These are phyloP conservation scores for Tricholoma flavovirens DNA, from an alignment of 768 basidiomycete genomes.

Conservation along the genomic window DNA sequence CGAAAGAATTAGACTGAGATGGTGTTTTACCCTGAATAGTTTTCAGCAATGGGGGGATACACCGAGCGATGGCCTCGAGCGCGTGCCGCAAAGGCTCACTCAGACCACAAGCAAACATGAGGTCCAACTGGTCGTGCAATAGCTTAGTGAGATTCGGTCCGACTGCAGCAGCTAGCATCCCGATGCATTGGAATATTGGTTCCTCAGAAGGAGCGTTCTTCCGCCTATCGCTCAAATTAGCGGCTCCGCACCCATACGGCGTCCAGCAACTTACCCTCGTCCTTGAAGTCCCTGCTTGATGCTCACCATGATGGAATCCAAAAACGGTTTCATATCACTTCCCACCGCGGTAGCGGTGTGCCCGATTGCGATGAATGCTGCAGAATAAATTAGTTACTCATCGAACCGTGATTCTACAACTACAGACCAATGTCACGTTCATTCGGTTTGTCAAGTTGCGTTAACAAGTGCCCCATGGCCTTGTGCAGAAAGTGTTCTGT, in stretches of 20 bases:
- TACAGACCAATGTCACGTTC: slow-evolving; percentile 81
- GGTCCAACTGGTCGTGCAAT: slow-evolving; percentile 91
- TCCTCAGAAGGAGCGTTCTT: slow-evolving; percentile 93
- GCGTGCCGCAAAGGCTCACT: slow-evolving; percentile 86
- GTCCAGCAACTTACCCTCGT: slow-evolving; percentile 56
- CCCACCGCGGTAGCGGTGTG: slow-evolving; percentile 89
- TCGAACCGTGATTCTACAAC: background rate
- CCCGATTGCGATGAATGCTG: slow-evolving; percentile 95
- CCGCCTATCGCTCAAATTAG: slow-evolving; percentile 36
- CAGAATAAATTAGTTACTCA: slow-evolving; percentile 9
- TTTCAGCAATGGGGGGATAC: slow-evolving; percentile 85
- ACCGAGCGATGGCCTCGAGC: slow-evolving; percentile 73
- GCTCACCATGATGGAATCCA: slow-evolving; percentile 84
- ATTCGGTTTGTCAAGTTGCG: slow-evolving; percentile 80
- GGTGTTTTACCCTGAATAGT: slow-evolving; percentile 75
- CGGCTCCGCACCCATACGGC: background rate
- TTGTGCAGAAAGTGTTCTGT: slow-evolving; percentile 88
- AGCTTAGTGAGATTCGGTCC: slow-evolving; percentile 94
- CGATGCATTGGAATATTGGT: slow-evolving; percentile 95
- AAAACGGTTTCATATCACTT: slow-evolving; percentile 93
- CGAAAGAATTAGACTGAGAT: background rate
- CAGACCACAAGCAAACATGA: slow-evolving; percentile 93
- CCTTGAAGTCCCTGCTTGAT: slow-evolving; percentile 86
- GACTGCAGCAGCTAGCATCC: slow-evolving; percentile 92
- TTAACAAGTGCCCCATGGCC: slow-evolving; percentile 87